Conservation (phyloP, 169 alveolate genomes). For the Plasmodium billcollinsi region DNA sequence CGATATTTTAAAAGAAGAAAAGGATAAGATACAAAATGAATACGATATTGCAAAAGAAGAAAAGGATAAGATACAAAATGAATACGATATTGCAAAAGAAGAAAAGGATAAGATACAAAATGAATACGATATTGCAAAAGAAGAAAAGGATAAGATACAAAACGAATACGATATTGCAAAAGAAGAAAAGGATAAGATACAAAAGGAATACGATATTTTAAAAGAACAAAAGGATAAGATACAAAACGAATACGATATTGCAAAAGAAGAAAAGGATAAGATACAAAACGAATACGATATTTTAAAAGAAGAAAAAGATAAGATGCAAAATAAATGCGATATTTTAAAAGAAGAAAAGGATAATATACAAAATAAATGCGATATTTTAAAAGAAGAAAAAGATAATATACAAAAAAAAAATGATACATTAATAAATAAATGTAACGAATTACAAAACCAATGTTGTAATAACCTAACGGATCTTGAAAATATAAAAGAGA, state of each 20-base stretch:
- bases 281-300: neutral
- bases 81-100: too few species aligned
- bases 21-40: neutral
- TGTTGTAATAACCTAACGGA: too few species aligned
- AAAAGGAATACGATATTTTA: neutral
- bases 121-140: neutral
- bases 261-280: neutral
- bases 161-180: neutral
- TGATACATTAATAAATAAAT: neutral
- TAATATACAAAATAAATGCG: neutral
- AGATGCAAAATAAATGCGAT: neutral
- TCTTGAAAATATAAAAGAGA: too few species aligned
- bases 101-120: too few species aligned
- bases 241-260: neutral
- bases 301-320: conserved; percentile 3
- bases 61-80: neutral
- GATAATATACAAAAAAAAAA: neutral
- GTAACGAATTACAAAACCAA: neutral
- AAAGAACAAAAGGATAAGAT: neutral
- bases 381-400: neutral
- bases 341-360: conserved; percentile 1
- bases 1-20: neutral
- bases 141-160: neutral
- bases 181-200: neutral
- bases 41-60: neutral